Evolutionary conservation across 2,329 filamentous ascomycete species (phyloP).

Genomic region (Orbilia brochopaga): DNA sequence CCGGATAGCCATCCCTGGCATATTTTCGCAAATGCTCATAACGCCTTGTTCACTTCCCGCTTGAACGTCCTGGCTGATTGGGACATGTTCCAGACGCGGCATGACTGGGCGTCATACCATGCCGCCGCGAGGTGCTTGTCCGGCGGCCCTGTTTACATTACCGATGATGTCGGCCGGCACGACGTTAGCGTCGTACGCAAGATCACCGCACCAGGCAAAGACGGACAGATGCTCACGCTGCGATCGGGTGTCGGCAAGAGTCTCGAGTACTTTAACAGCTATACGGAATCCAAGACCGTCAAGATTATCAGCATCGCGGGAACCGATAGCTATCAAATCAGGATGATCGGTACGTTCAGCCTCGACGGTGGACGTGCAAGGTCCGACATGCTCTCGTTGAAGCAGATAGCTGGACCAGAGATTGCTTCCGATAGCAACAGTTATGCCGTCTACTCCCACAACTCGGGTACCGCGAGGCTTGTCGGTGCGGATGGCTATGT

Average conservation of each 20-base stretch:
- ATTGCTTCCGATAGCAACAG: constrained; percentile 2
- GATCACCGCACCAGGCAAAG: constrained; percentile 68
- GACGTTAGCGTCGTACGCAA: constrained; percentile 75
- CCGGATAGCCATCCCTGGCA: constrained; percentile 89
- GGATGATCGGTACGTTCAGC: constrained; percentile 28
- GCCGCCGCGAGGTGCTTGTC: constrained; percentile 87
- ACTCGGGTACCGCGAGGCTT: constrained; percentile 8
- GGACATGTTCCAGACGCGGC: constrained; percentile 75
- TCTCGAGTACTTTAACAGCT: constrained; percentile 27
- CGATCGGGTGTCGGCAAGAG: constrained; percentile 19
- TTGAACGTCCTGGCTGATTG: constrained; percentile 79
- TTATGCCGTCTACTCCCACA: constrained; percentile 35
- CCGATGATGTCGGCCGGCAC: constrained; percentile 83
- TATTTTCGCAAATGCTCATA: constrained; percentile 91
- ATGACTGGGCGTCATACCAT: constrained; percentile 77
- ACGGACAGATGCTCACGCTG: constrained; percentile 12
- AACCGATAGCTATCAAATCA: constrained; percentile 22
- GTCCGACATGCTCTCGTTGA: constrained; percentile 39
- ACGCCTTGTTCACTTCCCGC: constrained; percentile 78
- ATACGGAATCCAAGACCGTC: constrained; percentile 13
- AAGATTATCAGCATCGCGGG: constrained; percentile 15
- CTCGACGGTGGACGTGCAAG: constrained; percentile 31
- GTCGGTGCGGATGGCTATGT: constrained; percentile 22
- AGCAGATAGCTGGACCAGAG: constrained; percentile 10
- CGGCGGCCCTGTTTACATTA: constrained; percentile 93